Percentiles rank a stretch among this genome's conserved stretches.
Conservation (phyloP, 768 basidiomycete genomes). For the Hygrocybe punicea region DNA sequence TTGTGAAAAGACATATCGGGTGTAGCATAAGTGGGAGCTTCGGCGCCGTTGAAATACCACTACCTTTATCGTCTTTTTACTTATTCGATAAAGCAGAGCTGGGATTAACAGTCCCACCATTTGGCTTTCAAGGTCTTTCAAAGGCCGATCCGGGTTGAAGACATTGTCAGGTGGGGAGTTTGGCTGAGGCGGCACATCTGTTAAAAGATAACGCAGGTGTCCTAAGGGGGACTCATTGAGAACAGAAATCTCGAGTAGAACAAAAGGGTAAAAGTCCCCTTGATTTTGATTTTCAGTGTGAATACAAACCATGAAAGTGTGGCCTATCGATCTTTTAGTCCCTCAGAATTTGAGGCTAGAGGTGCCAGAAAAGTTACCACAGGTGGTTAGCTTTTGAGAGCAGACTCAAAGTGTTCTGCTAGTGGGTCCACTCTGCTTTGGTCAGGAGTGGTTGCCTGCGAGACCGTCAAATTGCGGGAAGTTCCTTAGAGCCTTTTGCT, state of each 20-base stretch:
- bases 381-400: too few relatives aligned
- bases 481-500: too few relatives aligned
- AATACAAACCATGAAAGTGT: constrained; percentile 81
- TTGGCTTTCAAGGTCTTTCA: constrained; percentile 66
- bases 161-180: constrained; percentile 81
- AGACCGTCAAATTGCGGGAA: too few relatives aligned
- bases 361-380: constrained; percentile 44
- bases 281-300: constrained; percentile 81
- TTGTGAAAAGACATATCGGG: constrained; percentile 80
- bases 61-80: constrained; percentile 78
- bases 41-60: constrained; percentile 77
- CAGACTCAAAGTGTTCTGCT: too few relatives aligned
- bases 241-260: constrained; percentile 79
- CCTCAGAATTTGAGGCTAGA: constrained; percentile 76
- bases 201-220: constrained; percentile 79
- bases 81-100: constrained; percentile 74
- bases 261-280: constrained; percentile 78
- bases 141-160: constrained; percentile 67
- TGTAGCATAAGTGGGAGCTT: constrained; percentile 81
- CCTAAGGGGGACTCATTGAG: constrained; percentile 75
- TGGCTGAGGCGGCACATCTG: constrained; percentile 79
- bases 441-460: too few relatives aligned
- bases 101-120: constrained; percentile 66
- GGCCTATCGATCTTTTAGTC: constrained; percentile 82
- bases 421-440: too few relatives aligned